These are phyloP conservation scores for Phaeophleospora eucalypticola DNA, from an alignment of 2,329 filamentous ascomycete species.

Conservation along the genomic window DNA sequence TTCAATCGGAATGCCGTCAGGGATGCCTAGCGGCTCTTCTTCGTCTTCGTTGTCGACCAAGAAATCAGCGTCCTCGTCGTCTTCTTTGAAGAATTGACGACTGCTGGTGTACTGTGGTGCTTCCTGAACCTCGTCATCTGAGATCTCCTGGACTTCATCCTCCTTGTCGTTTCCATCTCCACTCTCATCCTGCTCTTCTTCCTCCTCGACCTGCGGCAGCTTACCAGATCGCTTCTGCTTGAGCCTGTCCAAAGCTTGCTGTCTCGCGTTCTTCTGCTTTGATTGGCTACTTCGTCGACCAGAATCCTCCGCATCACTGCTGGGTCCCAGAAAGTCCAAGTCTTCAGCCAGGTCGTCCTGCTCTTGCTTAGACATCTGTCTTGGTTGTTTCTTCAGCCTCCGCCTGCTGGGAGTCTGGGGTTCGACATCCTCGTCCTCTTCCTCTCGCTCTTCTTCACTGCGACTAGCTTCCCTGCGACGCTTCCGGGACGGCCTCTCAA, in stretches of 20 bases:
- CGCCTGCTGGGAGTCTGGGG: constrained; percentile 25
- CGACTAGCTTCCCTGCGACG: constrained; percentile 10
- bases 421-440: constrained; percentile 13
- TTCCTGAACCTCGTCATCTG: constrained; percentile 41
- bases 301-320: constrained; percentile 27
- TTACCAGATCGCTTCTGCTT: constrained; percentile 37
- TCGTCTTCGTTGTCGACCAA: constrained; percentile 54
- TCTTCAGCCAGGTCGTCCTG: constrained; percentile 45
- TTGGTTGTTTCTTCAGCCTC: constrained; percentile 18
- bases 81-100: constrained; percentile 46
- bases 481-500: constrained; percentile 14
- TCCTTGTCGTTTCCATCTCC: constrained; percentile 25
- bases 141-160: constrained; percentile 44
- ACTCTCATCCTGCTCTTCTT: constrained; percentile 27
- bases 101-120: constrained; percentile 29
- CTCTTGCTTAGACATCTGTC: constrained; percentile 30
- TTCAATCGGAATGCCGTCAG: constrained; percentile 60
- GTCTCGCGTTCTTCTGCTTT: constrained; percentile 34
- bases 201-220: constrained; percentile 21
- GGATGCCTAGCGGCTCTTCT: constrained; percentile 53
- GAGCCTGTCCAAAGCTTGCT: constrained; percentile 42
- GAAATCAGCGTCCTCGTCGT: constrained; percentile 59
- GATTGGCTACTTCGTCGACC: constrained; percentile 26
- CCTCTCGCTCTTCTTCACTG: constrained; percentile 10
- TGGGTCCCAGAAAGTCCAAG: constrained; percentile 40